These are phyloP conservation scores for Cutaneotrichosporon cavernicola DNA, from an alignment of 1,284 basidiomycete genomes.

Conservation along the genomic window DNA sequence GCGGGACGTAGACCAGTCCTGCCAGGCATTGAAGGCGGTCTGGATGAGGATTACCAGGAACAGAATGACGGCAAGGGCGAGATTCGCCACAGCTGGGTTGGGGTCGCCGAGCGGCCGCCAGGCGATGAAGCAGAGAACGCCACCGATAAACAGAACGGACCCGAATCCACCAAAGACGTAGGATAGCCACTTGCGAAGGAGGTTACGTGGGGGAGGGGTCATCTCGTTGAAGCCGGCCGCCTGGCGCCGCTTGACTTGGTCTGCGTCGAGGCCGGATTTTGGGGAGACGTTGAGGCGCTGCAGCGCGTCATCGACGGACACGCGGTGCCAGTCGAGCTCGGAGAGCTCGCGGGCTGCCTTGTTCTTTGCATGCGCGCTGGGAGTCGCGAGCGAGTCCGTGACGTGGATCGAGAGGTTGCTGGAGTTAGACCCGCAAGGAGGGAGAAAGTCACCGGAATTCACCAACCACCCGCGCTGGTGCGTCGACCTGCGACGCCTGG, in stretches of 20 bases:
- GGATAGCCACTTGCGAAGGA: conserved; percentile 52
- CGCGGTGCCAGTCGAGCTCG: conserved; percentile 60
- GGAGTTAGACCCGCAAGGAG: conserved; percentile 3
- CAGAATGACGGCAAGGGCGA: conserved; percentile 56
- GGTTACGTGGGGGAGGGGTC: conserved; percentile 50
- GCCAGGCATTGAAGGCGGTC: conserved; percentile 48
- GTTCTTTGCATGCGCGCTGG: conserved; percentile 18
- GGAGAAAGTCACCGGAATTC: conserved; percentile 41
- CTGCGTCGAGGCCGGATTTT: conserved; percentile 57
- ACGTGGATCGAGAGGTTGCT: conserved; percentile 50
- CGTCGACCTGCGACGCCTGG: conserved; percentile 33
- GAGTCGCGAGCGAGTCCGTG: conserved; percentile 39
- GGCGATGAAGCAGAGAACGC: conserved; percentile 56
- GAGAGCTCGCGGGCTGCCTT: conserved; percentile 38
- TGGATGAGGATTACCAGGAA: conserved; percentile 56
- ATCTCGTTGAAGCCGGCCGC: conserved; percentile 53
- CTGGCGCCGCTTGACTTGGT: conserved; percentile 58
- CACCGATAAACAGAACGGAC: conserved; percentile 59
- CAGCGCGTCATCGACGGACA: conserved; percentile 57
- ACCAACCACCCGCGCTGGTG: conserved; percentile 36
- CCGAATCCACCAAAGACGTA: conserved; percentile 61
- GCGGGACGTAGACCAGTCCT: conserved; percentile 53
- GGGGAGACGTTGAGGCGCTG: conserved; percentile 58
- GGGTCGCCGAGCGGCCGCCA: conserved; percentile 56
- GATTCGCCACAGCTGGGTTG: conserved; percentile 53